Evolutionary conservation across 768 basidiomycete genomes (phyloP).

Genomic region (Mycena amicta): DNA sequence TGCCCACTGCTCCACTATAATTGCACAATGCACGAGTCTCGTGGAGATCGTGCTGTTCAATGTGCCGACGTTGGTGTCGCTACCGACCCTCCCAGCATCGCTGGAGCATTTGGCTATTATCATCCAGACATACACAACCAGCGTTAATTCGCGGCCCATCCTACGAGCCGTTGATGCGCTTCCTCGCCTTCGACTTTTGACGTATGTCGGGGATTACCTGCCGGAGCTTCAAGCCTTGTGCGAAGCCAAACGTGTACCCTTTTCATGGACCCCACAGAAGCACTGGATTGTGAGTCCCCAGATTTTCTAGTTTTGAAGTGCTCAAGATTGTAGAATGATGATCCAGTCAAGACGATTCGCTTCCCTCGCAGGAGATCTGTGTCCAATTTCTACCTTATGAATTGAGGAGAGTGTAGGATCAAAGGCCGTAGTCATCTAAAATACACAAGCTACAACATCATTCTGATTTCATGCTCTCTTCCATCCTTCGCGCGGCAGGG

Average conservation of each 20-base stretch:
- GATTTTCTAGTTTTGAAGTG: background rate
- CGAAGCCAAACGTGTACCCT: conserved; percentile 28
- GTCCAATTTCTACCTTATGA: conserved; percentile 40
- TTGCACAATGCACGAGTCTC: conserved; percentile 39
- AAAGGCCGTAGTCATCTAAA: conserved; percentile 1
- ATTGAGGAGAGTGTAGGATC: background rate
- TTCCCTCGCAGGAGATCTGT: conserved; percentile 41
- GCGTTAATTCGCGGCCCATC: conserved; percentile 29
- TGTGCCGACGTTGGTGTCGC: conserved; percentile 35
- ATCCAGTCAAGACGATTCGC: conserved; percentile 32
- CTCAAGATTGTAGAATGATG: conserved; percentile 33
- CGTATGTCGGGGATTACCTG: conserved; percentile 32
- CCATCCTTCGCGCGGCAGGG: conserved; percentile 11
- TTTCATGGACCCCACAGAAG: conserved; percentile 32
- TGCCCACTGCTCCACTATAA: conserved; percentile 32
- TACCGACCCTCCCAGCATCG: conserved; percentile 36
- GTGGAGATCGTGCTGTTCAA: conserved; percentile 43
- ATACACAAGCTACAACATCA: background rate
- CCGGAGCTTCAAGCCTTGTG: conserved; percentile 30
- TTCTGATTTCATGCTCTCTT: conserved; percentile 11
- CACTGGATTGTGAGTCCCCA: conserved; percentile 43
- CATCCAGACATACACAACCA: conserved; percentile 27
- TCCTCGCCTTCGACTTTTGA: conserved; percentile 39
- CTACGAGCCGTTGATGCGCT: conserved; percentile 34
- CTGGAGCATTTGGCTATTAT: conserved; percentile 45